Conservation (phyloP, 192 early-diverging fungal genomes). For the Coemansia sp. region DNA sequence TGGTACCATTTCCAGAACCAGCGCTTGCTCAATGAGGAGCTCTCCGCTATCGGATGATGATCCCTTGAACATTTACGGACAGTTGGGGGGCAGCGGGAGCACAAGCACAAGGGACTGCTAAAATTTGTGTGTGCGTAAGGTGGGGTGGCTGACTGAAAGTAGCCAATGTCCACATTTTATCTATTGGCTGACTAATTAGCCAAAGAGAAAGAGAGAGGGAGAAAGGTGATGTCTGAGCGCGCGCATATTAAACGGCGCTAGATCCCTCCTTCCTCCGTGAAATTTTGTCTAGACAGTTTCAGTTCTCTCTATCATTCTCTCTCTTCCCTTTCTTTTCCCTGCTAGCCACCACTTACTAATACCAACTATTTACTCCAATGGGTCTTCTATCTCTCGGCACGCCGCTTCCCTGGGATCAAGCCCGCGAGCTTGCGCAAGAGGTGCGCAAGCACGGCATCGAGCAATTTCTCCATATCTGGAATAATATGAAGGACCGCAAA, state of each 20-base stretch:
- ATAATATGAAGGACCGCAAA: constrained; percentile 76
- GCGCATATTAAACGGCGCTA: not conserved
- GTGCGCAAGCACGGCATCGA: constrained; percentile 91
- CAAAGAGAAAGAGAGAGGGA: not conserved
- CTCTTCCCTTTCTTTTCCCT: not conserved
- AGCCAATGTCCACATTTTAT: not conserved
- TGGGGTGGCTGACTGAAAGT: not conserved
- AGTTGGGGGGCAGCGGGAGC: not conserved
- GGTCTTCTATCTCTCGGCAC: constrained; percentile 94
- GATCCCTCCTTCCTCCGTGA: not conserved
- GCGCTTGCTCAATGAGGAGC: not conserved
- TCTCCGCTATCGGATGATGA: not conserved
- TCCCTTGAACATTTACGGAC: not conserved
- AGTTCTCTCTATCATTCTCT: not conserved
- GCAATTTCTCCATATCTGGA: constrained; percentile 91
- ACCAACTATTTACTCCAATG: constrained; percentile 59
- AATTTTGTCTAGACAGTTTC: not conserved
- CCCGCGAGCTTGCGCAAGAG: constrained; percentile 79
- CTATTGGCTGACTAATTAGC: not conserved
- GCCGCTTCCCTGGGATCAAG: constrained; percentile 95
- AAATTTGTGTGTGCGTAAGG: not conserved
- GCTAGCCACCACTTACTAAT: not conserved
- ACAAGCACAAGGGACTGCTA: constrained; percentile 5
- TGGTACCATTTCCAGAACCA: not conserved
- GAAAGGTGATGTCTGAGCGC: not conserved